Conservation (phyloP, 768 basidiomycete genomes). For the Lepiota subincarnata region DNA sequence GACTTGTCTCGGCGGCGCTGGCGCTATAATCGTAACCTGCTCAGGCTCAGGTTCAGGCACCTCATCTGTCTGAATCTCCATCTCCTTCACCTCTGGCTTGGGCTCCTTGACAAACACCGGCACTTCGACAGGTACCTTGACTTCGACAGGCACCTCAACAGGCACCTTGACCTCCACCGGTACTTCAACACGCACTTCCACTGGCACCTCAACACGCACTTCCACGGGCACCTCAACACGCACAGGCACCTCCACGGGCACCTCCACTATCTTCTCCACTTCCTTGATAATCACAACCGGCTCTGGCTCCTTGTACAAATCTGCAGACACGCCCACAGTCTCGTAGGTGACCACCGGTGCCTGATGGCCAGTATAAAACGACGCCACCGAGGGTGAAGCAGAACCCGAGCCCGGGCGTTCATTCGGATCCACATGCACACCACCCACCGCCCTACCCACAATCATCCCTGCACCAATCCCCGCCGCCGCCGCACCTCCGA, state of each 20-base stretch:
- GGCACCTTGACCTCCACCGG: conserved; percentile 14
- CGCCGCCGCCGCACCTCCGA: too few relatives aligned
- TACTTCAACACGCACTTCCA: conserved; percentile 10
- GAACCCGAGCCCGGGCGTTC: neutral
- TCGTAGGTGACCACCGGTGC: conserved; percentile 38
- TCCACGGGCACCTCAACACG: conserved; percentile 14
- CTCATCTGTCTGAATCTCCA: conserved; percentile 76
- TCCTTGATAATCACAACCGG: conserved; percentile 24
- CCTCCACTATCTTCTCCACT: conserved; percentile 13
- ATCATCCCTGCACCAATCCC: neutral
- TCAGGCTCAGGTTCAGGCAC: conserved; percentile 4
- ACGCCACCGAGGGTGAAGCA: conserved; percentile 26
- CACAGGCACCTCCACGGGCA: conserved; percentile 27
- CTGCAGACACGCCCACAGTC: conserved; percentile 38
- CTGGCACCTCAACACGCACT: conserved; percentile 7
- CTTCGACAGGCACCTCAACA: conserved; percentile 17
- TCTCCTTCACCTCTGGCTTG: conserved; percentile 68
- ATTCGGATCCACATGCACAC: neutral
- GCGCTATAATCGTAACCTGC: conserved; percentile 1
- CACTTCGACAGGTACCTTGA: conserved; percentile 17
- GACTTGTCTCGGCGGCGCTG: neutral
- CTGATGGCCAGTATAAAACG: conserved; percentile 26
- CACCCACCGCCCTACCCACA: neutral
- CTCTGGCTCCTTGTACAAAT: conserved; percentile 33
- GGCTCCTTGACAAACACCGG: conserved; percentile 27